Base-by-base conservation (phyloP, 805 yeast genomes). In the Teunomyces panamensis region DNA sequence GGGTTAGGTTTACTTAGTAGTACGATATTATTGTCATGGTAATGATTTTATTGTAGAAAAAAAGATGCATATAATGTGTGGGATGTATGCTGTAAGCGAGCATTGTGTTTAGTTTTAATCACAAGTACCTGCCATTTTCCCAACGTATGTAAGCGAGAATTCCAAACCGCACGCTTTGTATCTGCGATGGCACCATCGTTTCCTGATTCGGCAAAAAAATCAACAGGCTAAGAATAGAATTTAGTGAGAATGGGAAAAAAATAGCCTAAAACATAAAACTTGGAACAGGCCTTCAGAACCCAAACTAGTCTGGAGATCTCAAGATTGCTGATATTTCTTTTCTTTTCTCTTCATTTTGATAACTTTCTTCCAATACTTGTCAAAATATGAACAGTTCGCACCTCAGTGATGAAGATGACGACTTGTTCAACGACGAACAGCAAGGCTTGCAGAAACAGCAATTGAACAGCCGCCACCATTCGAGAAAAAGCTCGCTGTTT, bases 321-420 rank as follows among this genome's bases (percentile, higher is more conserved):
- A 32, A 16, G 2, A 32, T 16, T 32, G 14, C 13, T 32, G 34
- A 20, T 20, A 20, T 7, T 32, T 32, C 8, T 32, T 13, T 32
- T 32, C 34, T 35, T 35, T 20, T 26, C 24, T 20, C 6, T 20
- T n/a, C 20, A 17, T 17, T 35, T 35, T 20, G 24, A 20, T 20
- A 20, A 5, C 24, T 3, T 10, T n/a, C n/a, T 24, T 26, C 17
- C 29, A 24, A 13, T 26, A 20, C 17, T 16, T 13, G 34, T 32
- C 34, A 13, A 16, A 37, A 11, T 17, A 37, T 37, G 41, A 37
- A 26, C 27, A 10, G 41, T 29, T 26, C 41, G 10, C 41, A 37
- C 27, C 27, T 17, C 30, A 37, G 41, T 26, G 35, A 44, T 45
- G 46, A 50, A 39, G 50, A 49, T 10, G 52, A 51, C 49, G 54